Percentiles rank a stretch among this genome's conserved stretches.
These are phyloP conservation scores for Podospora comata DNA, from an alignment of 495 filamentous ascomycete genomes.

Conservation along the genomic window DNA sequence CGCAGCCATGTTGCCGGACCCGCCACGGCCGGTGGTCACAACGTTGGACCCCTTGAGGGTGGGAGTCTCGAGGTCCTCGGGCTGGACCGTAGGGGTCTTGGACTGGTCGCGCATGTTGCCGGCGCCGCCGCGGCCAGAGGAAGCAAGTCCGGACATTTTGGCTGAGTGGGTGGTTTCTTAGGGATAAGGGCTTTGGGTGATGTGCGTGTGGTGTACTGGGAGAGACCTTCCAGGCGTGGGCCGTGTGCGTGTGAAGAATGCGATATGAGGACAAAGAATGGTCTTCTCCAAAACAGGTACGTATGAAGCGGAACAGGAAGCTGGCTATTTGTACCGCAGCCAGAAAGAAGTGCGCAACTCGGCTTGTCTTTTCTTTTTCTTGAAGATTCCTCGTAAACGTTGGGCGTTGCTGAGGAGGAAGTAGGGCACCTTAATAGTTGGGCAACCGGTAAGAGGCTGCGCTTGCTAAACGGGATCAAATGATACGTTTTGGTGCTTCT, in stretches of 20 bases:
- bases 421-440: neutral
- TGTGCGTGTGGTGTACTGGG: neutral
- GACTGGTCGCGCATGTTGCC: constrained; percentile 71
- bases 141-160: constrained; percentile 38
- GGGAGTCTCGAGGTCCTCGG: constrained; percentile 68
- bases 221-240: constrained; percentile 3
- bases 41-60: constrained; percentile 69
- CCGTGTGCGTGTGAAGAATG: neutral
- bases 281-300: neutral
- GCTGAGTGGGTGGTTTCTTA: neutral
- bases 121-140: constrained; percentile 54
- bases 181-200: neutral
- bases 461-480: constrained; percentile 1
- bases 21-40: constrained; percentile 73
- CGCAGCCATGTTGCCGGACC: constrained; percentile 68
- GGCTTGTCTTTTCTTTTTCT: neutral
- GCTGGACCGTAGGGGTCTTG: constrained; percentile 40
- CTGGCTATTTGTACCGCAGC: neutral
- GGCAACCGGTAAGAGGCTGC: neutral
- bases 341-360: neutral
- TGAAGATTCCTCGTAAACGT: neutral
- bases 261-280: neutral
- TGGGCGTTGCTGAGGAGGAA: neutral
- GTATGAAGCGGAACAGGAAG: neutral
- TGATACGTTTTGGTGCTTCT: neutral